phyloP scores from a whole-genome alignment of 345 rosid genomes.

The Hypericum perforatum region DNA sequence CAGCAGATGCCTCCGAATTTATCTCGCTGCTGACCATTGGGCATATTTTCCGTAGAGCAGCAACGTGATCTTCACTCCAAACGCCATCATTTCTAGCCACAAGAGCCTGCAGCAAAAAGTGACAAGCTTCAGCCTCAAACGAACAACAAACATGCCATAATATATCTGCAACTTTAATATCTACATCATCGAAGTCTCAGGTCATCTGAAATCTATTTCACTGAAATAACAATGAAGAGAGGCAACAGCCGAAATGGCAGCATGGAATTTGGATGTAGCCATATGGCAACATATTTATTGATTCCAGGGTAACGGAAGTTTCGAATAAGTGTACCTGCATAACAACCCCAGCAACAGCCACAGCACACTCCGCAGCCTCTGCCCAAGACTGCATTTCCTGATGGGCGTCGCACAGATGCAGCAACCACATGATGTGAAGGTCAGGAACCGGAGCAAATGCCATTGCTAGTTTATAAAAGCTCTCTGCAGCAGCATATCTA shows the following conservation, averaged over 20 bases:
- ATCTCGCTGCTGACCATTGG: constrained; percentile 93
- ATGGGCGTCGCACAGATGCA: constrained; percentile 97
- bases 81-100: constrained; percentile 95
- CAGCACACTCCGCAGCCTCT: constrained; percentile 98
- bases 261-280: too few species aligned
- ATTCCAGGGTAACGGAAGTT: too few species aligned
- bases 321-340: constrained; percentile 51
- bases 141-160: neutral
- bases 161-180: too few species aligned
- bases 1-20: constrained; percentile 88
- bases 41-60: constrained; percentile 80
- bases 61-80: constrained; percentile 90
- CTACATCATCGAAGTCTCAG: too few species aligned
- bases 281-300: too few species aligned
- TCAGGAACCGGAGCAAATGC: constrained; percentile 99
- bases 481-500: constrained; percentile 95
- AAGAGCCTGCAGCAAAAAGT: constrained; percentile 51
- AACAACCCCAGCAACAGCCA: constrained; percentile 86
- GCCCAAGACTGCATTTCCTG: constrained; percentile 99
- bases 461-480: constrained; percentile 96
- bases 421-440: constrained; percentile 98
- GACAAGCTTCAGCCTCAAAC: constrained; percentile 4
- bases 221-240: too few species aligned
- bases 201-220: too few species aligned
- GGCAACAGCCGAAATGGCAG: too few species aligned